Base-by-base conservation (phyloP, 1,139 yeast species). In the Yamadazyma friedrichii region DNA sequence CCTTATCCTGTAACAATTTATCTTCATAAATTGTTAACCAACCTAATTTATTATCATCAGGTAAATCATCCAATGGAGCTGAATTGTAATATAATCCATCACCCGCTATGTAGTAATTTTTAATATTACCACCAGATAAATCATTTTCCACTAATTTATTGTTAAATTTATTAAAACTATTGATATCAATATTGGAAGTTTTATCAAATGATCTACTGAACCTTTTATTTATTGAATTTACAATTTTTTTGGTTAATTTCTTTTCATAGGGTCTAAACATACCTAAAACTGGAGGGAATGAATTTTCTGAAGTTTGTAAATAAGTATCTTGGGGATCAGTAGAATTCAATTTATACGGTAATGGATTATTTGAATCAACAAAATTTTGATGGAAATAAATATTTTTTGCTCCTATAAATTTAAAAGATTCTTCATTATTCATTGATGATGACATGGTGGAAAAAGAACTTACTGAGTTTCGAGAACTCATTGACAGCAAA, bases 1-100 rank as follows among this genome's bases (percentile, higher is more conserved):
- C 82, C 27, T 59, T 57, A 6, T 58, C 56, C 15, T 50, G 49
- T 36, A 64, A 59, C 11, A 63, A 37, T 2, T 45, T 44, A 41
- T 77, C 78, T 34, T 80, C 84, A 49, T 76, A 80, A 2, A 81
- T 64, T 0, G 86, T 79, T 4, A 81, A 55, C 87, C 87, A 81
- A 0, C 87, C 86, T 30, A 80, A 49, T 49, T 79, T 81, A 41
- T 66, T 71, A 35, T 76, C 80, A 52, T 76, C 78, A 0, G 86
- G 85, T 4, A 73, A 62, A 55, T 81, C 87, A 54, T 82, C 87
- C 8, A 62, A 62, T 0, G 84, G 82, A 40, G 67, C 65, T 33
- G 59, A 56, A 43, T 55, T 64, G 40, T 61, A 64, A 39, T 67
- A 62, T 3, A 80, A 61, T 1, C 86, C 86, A 56, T 81, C 86